Evolutionary conservation across 345 rosid genomes (phyloP), one percentile per base, ranked within the genome.

Genomic region (Geranium rotundifolium): DNA sequence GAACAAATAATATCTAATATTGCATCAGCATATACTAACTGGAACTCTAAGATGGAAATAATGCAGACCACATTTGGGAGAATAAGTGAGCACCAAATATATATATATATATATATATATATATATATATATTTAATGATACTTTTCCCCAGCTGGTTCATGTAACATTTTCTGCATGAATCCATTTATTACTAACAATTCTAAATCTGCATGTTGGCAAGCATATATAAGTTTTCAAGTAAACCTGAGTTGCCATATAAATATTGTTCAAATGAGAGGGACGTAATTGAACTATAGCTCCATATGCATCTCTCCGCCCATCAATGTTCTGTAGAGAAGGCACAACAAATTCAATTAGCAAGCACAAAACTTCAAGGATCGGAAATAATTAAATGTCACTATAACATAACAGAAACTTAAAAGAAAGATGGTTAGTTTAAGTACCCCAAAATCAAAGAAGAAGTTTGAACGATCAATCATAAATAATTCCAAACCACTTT

Each of bases 401-500:
- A 63, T 73, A n/a, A 52, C 17, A 10, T 58, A 52, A 31, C 57
- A 17, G 37, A 70, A 9, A 5, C 55, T n/a, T 17, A 63, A 37
- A 4, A 55, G 20, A 60, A 20, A 64, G 13, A 64, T 7, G 52
- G 12, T 46, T 68, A 72, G 50, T 54, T 72, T 67, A 70, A 59
- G 73, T 85, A 91, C 99, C 96, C 85, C 87, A 59, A 95, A 95
- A 79, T 95, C 95, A 84, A 95, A 88, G 82, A 90, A 95, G 83
- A 84, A 90, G 76, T 88, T 95, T 61, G 96, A 86, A 63, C 95
- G 88, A 71, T 95, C 96, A 76, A 90, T 84, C 99, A 95, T 82
- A 76, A 90, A 95, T 70, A 95, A 77, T 80, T 95, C 99, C 79
- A 95, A 74, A 41, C 96, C 96, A 75, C 99, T 95, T 77, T 97